Percentiles rank a stretch among this genome's conserved stretches.
Conservation (phyloP, 306 rosid genomes). For the Carpinus fangiana region DNA sequence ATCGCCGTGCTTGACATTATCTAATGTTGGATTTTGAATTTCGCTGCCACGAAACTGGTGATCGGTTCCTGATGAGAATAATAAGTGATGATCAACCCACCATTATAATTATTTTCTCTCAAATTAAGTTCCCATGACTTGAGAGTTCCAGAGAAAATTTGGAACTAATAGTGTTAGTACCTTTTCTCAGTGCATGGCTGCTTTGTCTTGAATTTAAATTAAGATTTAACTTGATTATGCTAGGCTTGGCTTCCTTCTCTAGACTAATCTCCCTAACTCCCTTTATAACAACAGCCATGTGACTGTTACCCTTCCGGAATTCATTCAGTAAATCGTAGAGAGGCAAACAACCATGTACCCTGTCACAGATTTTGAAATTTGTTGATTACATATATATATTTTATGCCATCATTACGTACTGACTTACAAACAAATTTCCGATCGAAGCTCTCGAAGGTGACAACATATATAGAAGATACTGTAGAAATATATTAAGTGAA, state of each 20-base stretch:
- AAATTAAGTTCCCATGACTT: background rate
- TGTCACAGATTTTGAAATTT: constrained; percentile 23
- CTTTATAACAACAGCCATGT: constrained; percentile 77
- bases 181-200: constrained; percentile 22
- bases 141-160: background rate
- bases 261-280: constrained; percentile 10
- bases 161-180: constrained; percentile 7
- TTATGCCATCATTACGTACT: background rate
- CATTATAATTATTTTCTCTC: background rate
- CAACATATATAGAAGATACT: too few relatives aligned
- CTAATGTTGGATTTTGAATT: constrained; percentile 34
- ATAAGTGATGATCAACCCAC: background rate
- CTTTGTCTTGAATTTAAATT: constrained; percentile 23
- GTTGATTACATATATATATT: background rate
- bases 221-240: constrained; percentile 20
- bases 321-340: constrained; percentile 72
- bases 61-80: background rate
- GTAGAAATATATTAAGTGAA: too few relatives aligned
- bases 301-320: constrained; percentile 74
- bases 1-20: constrained; percentile 25
- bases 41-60: constrained; percentile 20
- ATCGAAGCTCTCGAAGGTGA: background rate
- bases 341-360: constrained; percentile 76
- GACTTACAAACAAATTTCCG: background rate
- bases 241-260: constrained; percentile 20